Evolutionary conservation across 2,329 filamentous ascomycete species (phyloP).

Genomic region (Aureobasidium namibiae): DNA sequence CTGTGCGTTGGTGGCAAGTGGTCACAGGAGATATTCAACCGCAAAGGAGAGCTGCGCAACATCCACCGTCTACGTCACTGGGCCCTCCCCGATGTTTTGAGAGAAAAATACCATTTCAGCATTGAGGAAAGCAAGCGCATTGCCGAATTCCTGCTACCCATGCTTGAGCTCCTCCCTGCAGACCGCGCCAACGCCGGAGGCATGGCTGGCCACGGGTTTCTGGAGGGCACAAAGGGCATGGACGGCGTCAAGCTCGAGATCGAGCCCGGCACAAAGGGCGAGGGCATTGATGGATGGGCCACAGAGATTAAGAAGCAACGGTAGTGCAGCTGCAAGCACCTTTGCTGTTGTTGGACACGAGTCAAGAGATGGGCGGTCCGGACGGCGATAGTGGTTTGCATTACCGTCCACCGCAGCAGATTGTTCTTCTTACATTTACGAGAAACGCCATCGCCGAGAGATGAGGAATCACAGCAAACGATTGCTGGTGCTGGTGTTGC

Average conservation of each 20-base stretch:
- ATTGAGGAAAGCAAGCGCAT: slow-evolving; percentile 73
- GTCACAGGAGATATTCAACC: slow-evolving; percentile 98
- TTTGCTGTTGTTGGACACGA: neutral
- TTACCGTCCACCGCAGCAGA: neutral
- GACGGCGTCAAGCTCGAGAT: slow-evolving; percentile 67
- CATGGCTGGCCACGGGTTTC: slow-evolving; percentile 78
- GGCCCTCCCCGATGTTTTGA: slow-evolving; percentile 84
- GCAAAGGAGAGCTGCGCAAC: slow-evolving; percentile 93
- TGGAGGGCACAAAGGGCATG: slow-evolving; percentile 85
- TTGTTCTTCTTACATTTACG: slow-evolving; percentile 3
- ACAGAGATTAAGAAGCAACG: slow-evolving; percentile 74
- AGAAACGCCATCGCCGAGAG: slow-evolving; percentile 8
- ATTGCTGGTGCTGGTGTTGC: neutral
- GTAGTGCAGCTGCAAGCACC: slow-evolving; percentile 30
- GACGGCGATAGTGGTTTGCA: neutral
- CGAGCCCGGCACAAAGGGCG: slow-evolving; percentile 71
- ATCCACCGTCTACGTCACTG: slow-evolving; percentile 95
- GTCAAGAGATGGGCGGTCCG: neutral
- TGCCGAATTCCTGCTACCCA: slow-evolving; percentile 74
- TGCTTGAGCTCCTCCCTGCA: slow-evolving; percentile 83
- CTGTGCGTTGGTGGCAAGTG: slow-evolving; percentile 90
- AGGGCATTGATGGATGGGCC: slow-evolving; percentile 92
- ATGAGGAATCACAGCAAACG: slow-evolving; percentile 2
- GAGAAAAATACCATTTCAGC: slow-evolving; percentile 94
- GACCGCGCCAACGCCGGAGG: slow-evolving; percentile 91